Evolutionary conservation across 2,329 filamentous ascomycete genomes (phyloP).

Genomic region (Thelonectria discophora): DNA sequence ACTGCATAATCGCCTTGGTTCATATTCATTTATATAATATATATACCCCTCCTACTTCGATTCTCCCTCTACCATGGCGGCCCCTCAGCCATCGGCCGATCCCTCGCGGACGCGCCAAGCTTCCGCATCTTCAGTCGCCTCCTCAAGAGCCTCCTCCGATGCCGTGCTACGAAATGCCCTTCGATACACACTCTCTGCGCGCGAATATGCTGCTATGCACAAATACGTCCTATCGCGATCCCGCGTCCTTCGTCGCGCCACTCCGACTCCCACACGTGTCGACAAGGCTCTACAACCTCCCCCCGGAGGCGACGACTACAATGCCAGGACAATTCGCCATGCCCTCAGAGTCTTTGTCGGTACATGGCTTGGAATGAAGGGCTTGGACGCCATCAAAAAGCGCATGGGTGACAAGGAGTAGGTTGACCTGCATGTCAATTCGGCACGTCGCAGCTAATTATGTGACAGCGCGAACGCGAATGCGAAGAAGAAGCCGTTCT

Average conservation of each 20-base stretch:
- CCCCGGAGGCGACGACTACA: constrained; percentile 68
- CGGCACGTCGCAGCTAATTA: background rate
- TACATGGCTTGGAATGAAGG: constrained; percentile 70
- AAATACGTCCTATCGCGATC: constrained; percentile 82
- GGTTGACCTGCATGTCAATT: constrained; percentile 35
- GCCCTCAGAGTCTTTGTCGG: constrained; percentile 75
- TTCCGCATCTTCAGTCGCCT: constrained; percentile 26
- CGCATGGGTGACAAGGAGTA: constrained; percentile 59
- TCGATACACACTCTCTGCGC: constrained; percentile 84
- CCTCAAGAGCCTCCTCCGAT: constrained; percentile 53
- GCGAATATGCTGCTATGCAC: constrained; percentile 87
- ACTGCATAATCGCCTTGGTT: background rate
- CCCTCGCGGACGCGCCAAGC: constrained; percentile 31
- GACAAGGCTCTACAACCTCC: constrained; percentile 50
- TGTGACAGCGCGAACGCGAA: constrained; percentile 38
- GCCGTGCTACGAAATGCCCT: constrained; percentile 85
- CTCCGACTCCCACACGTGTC: constrained; percentile 65
- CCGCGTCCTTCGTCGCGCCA: constrained; percentile 61
- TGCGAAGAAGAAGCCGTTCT: constrained; percentile 61
- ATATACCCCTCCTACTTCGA: constrained; percentile 15
- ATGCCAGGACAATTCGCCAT: constrained; percentile 74
- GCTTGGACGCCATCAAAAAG: constrained; percentile 63
- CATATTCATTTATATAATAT: background rate
- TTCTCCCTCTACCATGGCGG: constrained; percentile 32
- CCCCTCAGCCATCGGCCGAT: constrained; percentile 34